phyloP scores from a whole-genome alignment of 2,329 filamentous ascomycete species.

The Teratosphaeria viscida region DNA sequence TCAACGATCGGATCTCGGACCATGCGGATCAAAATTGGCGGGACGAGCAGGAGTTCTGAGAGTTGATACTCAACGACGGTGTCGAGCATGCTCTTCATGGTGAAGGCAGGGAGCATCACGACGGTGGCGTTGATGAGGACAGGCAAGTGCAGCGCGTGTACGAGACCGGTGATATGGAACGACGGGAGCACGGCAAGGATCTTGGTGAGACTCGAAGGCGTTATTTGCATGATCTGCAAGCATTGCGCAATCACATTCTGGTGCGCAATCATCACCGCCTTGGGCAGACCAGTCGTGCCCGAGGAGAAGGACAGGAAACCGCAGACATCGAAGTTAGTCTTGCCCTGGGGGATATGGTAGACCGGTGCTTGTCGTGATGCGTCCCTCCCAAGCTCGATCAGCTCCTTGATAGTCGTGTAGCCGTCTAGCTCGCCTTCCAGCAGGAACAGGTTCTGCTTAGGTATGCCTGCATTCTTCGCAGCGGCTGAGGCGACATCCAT shows the following conservation, averaged over 20 bases:
- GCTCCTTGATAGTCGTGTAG: constrained; percentile 38
- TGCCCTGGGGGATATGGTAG: constrained; percentile 41
- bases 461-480: constrained; percentile 45
- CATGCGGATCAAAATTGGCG: constrained; percentile 51
- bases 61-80: constrained; percentile 44
- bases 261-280: constrained; percentile 44
- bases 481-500: constrained; percentile 46
- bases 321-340: constrained; percentile 49
- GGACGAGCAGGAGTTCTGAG: constrained; percentile 47
- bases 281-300: constrained; percentile 41
- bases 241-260: constrained; percentile 50
- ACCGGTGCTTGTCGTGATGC: constrained; percentile 34
- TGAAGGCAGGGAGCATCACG: constrained; percentile 54
- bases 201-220: constrained; percentile 38
- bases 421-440: constrained; percentile 44
- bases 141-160: constrained; percentile 53
- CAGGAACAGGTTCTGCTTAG: constrained; percentile 44
- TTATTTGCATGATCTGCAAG: constrained; percentile 47
- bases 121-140: constrained; percentile 55
- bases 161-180: constrained; percentile 55
- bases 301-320: constrained; percentile 41
- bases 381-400: constrained; percentile 34
- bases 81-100: constrained; percentile 48
- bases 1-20: constrained; percentile 45
- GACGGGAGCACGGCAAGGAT: constrained; percentile 50